Conservation (phyloP, 2,329 filamentous ascomycete species). For the Exophiala phaeomuriformis region DNA sequence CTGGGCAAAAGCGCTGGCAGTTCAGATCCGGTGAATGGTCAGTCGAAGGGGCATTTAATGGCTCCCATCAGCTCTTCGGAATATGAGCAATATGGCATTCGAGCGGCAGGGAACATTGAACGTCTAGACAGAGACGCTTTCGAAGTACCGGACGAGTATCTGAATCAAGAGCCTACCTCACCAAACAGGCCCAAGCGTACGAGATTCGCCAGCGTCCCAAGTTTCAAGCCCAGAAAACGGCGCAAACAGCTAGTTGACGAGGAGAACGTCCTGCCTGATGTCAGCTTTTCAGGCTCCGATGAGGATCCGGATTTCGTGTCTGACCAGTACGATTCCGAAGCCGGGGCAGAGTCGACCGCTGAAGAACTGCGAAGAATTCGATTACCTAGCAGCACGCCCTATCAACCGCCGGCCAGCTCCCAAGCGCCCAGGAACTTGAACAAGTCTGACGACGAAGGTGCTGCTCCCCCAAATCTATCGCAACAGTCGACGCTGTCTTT, state of each 20-base stretch:
- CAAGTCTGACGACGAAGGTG: neutral
- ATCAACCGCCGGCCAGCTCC: neutral
- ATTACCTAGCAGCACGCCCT: neutral
- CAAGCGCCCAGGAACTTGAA: neutral
- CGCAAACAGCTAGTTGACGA: slow-evolving; percentile 22
- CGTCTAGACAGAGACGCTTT: slow-evolving; percentile 31
- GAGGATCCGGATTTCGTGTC: slow-evolving; percentile 13
- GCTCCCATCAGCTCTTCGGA: slow-evolving; percentile 27
- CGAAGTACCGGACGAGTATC: slow-evolving; percentile 31
- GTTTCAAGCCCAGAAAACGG: slow-evolving; percentile 17
- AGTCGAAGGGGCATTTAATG: neutral
- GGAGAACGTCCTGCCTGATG: slow-evolving; percentile 19
- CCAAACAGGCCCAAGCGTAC: slow-evolving; percentile 25
- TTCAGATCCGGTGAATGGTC: neutral
- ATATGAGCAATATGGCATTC: slow-evolving; percentile 29
- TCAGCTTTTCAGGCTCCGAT: slow-evolving; percentile 15
- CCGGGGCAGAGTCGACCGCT: neutral
- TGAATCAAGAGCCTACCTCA: slow-evolving; percentile 27
- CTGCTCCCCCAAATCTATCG: slow-evolving; percentile 6
- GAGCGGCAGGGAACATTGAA: slow-evolving; percentile 23
- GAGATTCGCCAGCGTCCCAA: slow-evolving; percentile 7
- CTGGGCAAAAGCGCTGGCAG: neutral
- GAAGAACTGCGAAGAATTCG: slow-evolving; percentile 1
- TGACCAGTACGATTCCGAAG: neutral
- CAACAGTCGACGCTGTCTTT: slow-evolving; percentile 53